Percentiles rank a stretch among this genome's conserved stretches.
These are phyloP conservation scores for Prinsepia uniflora DNA, from an alignment of 306 rosid genomes.

Conservation along the genomic window DNA sequence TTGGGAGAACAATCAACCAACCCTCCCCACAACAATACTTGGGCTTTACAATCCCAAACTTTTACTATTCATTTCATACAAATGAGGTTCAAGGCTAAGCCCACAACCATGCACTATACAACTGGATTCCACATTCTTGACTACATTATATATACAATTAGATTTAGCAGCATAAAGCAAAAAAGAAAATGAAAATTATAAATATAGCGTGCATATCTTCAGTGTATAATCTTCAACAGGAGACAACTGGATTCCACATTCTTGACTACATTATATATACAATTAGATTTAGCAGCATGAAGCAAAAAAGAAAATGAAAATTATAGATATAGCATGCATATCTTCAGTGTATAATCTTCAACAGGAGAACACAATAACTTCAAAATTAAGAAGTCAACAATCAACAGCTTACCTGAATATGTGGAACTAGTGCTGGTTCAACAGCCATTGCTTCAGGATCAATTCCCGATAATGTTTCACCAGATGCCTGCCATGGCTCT, in stretches of 20 bases:
- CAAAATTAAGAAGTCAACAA: conserved; percentile 3
- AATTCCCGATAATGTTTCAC: conserved; percentile 68
- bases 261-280: neutral
- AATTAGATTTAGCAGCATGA: neutral
- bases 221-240: neutral
- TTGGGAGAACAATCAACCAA: neutral
- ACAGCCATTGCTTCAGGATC: conserved; percentile 92
- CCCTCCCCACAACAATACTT: neutral
- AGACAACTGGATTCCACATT: conserved; percentile 1
- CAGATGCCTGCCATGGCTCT: conserved; percentile 84
- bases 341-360: neutral
- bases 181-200: neutral
- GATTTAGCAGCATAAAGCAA: neutral
- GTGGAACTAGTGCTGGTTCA: conserved; percentile 75
- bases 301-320: neutral
- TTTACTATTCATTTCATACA: neutral
- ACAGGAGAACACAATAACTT: neutral
- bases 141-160: neutral
- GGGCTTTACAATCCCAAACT: conserved; percentile 9
- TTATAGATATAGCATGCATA: neutral
- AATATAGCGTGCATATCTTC: neutral
- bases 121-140: neutral
- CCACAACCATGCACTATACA: neutral
- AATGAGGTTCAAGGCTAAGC: neutral
- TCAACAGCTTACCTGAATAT: conserved; percentile 61